Percentiles rank a stretch among this genome's conserved stretches.
These are phyloP conservation scores for Suillus placidus DNA, from an alignment of 768 basidiomycete species.

Conservation along the genomic window DNA sequence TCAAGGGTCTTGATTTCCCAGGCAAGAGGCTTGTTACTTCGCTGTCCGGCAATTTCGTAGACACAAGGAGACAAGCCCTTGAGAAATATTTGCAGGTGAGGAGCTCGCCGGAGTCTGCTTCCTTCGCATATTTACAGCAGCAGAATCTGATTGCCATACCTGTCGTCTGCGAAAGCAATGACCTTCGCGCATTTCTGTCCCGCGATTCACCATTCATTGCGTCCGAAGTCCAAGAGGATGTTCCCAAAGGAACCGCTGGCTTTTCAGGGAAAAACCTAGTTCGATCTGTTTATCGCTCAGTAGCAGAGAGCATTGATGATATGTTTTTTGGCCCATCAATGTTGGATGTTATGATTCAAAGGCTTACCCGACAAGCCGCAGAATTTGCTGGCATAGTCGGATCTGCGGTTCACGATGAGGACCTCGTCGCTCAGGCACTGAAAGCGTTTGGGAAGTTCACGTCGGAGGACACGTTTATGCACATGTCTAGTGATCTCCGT, in stretches of 20 bases:
- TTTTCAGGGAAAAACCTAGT: conserved; percentile 80
- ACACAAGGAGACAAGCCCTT: conserved; percentile 72
- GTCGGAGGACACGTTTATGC: conserved; percentile 70
- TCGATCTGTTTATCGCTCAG: conserved; percentile 85
- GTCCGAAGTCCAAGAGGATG: conserved; percentile 44
- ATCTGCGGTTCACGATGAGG: conserved; percentile 79
- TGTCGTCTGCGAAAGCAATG: conserved; percentile 77
- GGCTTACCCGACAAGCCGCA: conserved; percentile 86
- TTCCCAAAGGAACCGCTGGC: conserved; percentile 43
- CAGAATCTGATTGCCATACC: conserved; percentile 77
- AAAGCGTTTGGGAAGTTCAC: conserved; percentile 67
- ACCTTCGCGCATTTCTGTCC: conserved; percentile 84
- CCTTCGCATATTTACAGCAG: conserved; percentile 2
- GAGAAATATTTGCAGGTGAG: conserved; percentile 88
- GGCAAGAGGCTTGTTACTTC: conserved; percentile 89
- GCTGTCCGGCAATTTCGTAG: conserved; percentile 87
- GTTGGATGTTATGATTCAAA: conserved; percentile 92
- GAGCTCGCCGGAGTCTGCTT: conserved; percentile 12
- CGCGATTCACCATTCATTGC: conserved; percentile 83
- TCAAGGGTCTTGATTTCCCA: conserved; percentile 83
- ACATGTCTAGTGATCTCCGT: conserved; percentile 76
- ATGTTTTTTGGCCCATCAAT: conserved; percentile 96
- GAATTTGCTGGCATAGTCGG: conserved; percentile 86
- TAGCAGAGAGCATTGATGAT: conserved; percentile 95
- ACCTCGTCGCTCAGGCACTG: conserved; percentile 79